Percentiles rank a stretch among this genome's conserved stretches.
phyloP scores from a whole-genome alignment of 1,284 basidiomycete species.

The Ustilago nuda region DNA sequence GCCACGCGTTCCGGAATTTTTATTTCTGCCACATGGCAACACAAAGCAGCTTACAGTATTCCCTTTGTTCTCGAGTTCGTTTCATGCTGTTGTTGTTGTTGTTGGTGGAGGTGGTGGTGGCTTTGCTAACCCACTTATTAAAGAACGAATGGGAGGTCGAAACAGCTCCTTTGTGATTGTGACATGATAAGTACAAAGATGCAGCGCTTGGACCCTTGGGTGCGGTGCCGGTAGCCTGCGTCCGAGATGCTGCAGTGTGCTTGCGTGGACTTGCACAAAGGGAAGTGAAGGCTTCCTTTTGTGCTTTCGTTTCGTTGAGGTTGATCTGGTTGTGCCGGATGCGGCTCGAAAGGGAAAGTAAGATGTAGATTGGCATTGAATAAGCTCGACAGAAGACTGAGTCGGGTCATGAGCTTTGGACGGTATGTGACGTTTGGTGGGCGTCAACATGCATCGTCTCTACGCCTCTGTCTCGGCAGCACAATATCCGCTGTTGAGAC shows the following conservation, averaged over 20 bases:
- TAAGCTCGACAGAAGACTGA: background rate
- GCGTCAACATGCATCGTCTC: constrained; percentile 30
- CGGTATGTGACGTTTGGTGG: constrained; percentile 17
- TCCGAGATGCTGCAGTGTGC: background rate
- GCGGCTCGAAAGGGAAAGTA: background rate
- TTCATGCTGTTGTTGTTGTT: background rate
- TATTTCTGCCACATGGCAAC: constrained; percentile 1
- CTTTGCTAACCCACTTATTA: background rate
- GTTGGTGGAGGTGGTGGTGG: too few relatives aligned
- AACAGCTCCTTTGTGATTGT: background rate
- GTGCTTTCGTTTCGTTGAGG: background rate
- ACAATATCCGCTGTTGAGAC: background rate
- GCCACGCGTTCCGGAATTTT: background rate
- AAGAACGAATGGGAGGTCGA: background rate
- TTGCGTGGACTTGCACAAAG: constrained; percentile 10
- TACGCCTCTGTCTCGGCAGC: background rate
- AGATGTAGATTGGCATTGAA: background rate
- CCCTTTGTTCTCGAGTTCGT: background rate
- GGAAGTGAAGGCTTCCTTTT: background rate
- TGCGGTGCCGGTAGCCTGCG: background rate
- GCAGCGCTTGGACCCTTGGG: background rate
- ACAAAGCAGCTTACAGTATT: too few relatives aligned
- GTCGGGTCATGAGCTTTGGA: background rate
- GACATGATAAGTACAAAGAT: background rate
- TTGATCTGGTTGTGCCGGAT: background rate